Evolutionary conservation across 306 rosid species (phyloP), one percentile per base, ranked within the genome.

Genomic region (Quercus mongolica): DNA sequence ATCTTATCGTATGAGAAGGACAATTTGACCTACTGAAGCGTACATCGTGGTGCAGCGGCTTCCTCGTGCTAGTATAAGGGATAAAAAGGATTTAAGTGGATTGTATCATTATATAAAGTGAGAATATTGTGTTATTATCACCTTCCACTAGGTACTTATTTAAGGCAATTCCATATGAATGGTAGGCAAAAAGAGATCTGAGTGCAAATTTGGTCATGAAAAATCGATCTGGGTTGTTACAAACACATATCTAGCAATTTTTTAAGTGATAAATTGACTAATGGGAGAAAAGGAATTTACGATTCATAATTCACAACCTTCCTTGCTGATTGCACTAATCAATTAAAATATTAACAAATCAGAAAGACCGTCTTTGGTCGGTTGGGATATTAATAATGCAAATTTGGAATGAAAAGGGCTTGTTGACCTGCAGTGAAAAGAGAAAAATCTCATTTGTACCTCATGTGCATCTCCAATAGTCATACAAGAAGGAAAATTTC

Each of bases 21-120:
- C 85, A 84, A 74, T 7, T 76, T 76, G 70, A 83, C 83, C 86
- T 71, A 82, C 80, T 59, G 44, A 62, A 74, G 75, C 83, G 80
- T 74, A 78, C 69, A 79, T 73, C 67, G 69, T 75, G 83, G 23
- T 20, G 19, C 38, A 77, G 75, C 79, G 18, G 76, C 78, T 82
- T 75, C 73, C 78, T 67, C 49, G 67, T 72, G 78, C 72, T 73
- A 70, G 51, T 79, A 20, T 68, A 65, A 70, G 79, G 46, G 79
- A 20, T 80, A 19, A 71, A 73, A 79, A 77, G 25, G 76, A 33
- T 75, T 79, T 63, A 44, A 46, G 68, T 65, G 76, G 72, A 54
- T 61, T 67, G 57, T 46, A 69, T 73, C 59, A 30, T 38, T 59
- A 20, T 75, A 75, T 70, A 71, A 73, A 68, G 74, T 46, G 33